phyloP scores from a whole-genome alignment of 2,329 filamentous ascomycete species.

The Trichothecium roseum region DNA sequence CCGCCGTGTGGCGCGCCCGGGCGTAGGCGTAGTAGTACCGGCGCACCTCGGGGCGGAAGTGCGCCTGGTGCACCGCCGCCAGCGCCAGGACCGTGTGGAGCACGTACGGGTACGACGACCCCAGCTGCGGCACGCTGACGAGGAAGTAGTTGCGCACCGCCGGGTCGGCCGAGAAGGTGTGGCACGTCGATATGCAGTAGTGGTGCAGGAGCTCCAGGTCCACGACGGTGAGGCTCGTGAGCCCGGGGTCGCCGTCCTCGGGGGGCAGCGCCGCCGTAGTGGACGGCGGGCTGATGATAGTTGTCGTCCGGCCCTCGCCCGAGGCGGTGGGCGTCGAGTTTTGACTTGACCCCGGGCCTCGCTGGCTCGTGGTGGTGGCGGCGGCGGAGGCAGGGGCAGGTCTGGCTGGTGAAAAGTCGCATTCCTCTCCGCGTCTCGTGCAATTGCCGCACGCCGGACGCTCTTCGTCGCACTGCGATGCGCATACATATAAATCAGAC shows the following conservation, averaged over 20 bases:
- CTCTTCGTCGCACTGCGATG: constrained; percentile 14
- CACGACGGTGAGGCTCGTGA: too few species aligned
- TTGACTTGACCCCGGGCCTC: too few species aligned
- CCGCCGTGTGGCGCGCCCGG: constrained; percentile 6
- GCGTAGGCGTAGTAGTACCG: constrained; percentile 3
- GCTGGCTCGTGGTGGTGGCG: too few species aligned
- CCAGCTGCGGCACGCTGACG: constrained; percentile 25
- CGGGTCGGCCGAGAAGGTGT: constrained; percentile 21
- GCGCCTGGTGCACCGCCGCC: constrained; percentile 25
- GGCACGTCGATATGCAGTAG: constrained; percentile 24
- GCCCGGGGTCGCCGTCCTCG: too few species aligned
- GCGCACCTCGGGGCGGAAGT: constrained; percentile 1
- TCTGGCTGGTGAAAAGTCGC: constrained; percentile 11
- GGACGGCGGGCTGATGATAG: too few species aligned
- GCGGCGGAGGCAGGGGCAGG: background rate
- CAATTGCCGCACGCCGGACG: constrained; percentile 16
- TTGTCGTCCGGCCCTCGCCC: too few species aligned
- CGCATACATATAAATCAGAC: background rate
- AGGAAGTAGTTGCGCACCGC: constrained; percentile 22
- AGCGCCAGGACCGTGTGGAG: constrained; percentile 25
- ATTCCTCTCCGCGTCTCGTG: constrained; percentile 15
- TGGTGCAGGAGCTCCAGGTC: constrained; percentile 31
- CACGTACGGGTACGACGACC: constrained; percentile 22
- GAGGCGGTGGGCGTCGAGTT: too few species aligned
- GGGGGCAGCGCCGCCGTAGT: background rate